Percentiles rank a stretch among this genome's conserved stretches.
Evolutionary conservation across 192 early-diverging fungal genomes (phyloP).

Genomic region (Kickxella alabastrina): DNA sequence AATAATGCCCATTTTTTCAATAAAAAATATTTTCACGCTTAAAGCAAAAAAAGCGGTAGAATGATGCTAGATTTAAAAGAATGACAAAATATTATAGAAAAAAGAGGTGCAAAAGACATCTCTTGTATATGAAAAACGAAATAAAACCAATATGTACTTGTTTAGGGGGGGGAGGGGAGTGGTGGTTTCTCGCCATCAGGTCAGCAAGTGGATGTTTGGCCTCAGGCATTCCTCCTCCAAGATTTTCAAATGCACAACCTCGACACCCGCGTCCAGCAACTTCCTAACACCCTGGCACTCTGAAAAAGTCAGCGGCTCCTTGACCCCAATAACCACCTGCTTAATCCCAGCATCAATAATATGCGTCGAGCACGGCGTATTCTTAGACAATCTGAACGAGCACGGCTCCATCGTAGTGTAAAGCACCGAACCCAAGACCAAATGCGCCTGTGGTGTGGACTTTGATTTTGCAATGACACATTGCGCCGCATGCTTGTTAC

Average conservation of each 20-base stretch:
- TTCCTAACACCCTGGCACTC: conserved; percentile 68
- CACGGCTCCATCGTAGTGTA: conserved; percentile 99
- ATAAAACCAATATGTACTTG: too few species aligned
- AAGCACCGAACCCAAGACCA: conserved; percentile 59
- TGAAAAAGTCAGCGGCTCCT: conserved; percentile 86
- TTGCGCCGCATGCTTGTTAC: conserved; percentile 97
- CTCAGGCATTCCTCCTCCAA: conserved; percentile 71
- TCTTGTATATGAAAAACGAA: background rate
- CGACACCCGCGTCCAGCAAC: conserved; percentile 69
- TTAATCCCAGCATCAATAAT: conserved; percentile 63
- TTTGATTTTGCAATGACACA: conserved; percentile 76
- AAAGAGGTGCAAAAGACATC: background rate
- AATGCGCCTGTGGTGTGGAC: conserved; percentile 11
- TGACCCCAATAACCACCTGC: conserved; percentile 86
- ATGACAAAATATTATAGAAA: conserved; percentile 6
- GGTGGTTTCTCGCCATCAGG: background rate
- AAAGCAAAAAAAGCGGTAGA: background rate
- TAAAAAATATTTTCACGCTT: too few species aligned
- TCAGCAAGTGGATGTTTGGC: conserved; percentile 65
- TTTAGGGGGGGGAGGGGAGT: too few species aligned
- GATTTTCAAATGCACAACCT: conserved; percentile 71
- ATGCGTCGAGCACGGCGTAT: conserved; percentile 68
- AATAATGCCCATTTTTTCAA: too few species aligned
- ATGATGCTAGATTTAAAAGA: too few species aligned
- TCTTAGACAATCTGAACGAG: conserved; percentile 79